phyloP scores from a whole-genome alignment of 441 rosid genomes.

The Jatropha multifida region DNA sequence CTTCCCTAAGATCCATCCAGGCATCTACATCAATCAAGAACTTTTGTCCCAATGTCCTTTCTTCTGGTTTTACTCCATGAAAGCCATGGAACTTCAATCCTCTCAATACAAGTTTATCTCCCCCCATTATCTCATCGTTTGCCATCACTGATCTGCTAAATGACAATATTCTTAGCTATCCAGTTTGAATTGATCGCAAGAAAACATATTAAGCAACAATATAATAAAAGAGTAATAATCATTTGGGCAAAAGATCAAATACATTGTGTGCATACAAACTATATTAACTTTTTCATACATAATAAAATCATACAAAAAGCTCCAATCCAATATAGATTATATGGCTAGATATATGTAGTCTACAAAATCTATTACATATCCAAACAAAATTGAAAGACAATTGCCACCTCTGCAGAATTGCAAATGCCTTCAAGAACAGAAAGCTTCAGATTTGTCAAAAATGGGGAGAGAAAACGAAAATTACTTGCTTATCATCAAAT shows the following conservation, averaged over 20 bases:
- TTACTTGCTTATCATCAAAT: too few species aligned
- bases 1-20: slow-evolving; percentile 76
- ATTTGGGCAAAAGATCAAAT: neutral
- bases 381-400: too few species aligned
- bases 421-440: too few species aligned
- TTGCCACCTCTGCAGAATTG: too few species aligned
- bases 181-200: neutral
- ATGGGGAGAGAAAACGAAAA: too few species aligned
- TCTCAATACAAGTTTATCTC: slow-evolving; percentile 72
- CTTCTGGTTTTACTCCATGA: slow-evolving; percentile 84
- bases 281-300: too few species aligned
- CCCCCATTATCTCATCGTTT: slow-evolving; percentile 31
- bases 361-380: too few species aligned
- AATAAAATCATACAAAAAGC: neutral
- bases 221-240: neutral
- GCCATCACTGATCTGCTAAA: slow-evolving; percentile 24
- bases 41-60: slow-evolving; percentile 73
- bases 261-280: neutral
- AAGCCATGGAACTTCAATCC: slow-evolving; percentile 80
- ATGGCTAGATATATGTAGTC: neutral
- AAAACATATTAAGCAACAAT: neutral
- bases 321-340: neutral
- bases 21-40: slow-evolving; percentile 87
- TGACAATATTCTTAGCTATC: neutral
- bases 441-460: too few species aligned